Evolutionary conservation across 495 filamentous ascomycete species (phyloP).

Genomic region (Neurospora discreta): DNA sequence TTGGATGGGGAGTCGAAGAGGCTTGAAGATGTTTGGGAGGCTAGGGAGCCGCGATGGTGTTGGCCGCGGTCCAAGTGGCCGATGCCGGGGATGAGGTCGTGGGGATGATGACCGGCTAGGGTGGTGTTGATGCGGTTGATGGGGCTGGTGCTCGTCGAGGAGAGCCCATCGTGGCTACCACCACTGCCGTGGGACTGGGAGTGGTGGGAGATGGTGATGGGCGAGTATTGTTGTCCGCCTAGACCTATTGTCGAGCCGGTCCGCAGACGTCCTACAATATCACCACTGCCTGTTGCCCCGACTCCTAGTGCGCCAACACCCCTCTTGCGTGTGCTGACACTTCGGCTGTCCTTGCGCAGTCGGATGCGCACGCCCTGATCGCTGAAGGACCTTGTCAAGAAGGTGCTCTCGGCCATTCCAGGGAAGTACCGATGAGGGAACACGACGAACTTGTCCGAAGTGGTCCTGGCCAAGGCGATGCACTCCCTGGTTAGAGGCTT

Average conservation of each 20-base stretch:
- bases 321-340: slow-evolving; percentile 33
- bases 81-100: background rate
- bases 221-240: background rate
- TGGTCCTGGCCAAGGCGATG: slow-evolving; percentile 51
- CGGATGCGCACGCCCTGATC: slow-evolving; percentile 89
- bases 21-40: background rate
- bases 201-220: background rate
- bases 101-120: background rate
- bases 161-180: background rate
- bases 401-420: slow-evolving; percentile 84
- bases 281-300: background rate
- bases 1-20: background rate
- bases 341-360: slow-evolving; percentile 66
- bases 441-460: slow-evolving; percentile 67
- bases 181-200: background rate
- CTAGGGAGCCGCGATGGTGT: background rate
- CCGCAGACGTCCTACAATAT: background rate
- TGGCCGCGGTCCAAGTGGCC: background rate
- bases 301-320: slow-evolving; percentile 8
- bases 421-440: slow-evolving; percentile 69
- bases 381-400: slow-evolving; percentile 82
- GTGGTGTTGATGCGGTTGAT: background rate
- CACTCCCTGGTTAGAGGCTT: slow-evolving; percentile 49
- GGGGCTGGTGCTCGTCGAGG: background rate
- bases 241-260: background rate